Base-by-base conservation (phyloP, 2,329 filamentous ascomycete genomes). In the Pseudopithomyces maydicus region DNA sequence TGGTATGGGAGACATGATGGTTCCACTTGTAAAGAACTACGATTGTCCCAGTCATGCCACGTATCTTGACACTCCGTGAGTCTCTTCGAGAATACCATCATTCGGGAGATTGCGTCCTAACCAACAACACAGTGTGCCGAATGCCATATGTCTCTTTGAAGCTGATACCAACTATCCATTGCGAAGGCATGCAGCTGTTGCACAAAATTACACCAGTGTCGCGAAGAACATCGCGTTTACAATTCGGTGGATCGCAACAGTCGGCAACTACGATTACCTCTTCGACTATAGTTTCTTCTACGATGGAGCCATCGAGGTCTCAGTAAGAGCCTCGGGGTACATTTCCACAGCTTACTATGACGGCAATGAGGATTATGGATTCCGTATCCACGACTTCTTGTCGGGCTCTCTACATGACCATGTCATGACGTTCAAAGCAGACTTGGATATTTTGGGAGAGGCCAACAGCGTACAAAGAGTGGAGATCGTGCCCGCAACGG, bases 11-110 rank as follows among this genome's bases (percentile, higher is more conserved):
- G 74, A 77, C 0, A 79, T 78, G 33, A 73, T 66, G 29, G 44
- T 62, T 38, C 73, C 81, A 54, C 71, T 84, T 0, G 73, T 84
- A 6, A 61, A 52, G 2, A 82, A 81, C 0, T 84, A 81, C 53
- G 83, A 86, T 63, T 86, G 83, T 61, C 84, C 83, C 0, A 59
- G 75, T 0, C 79, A 83, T 49, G 76, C 82, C 0, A 82, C 80
- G 0, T 85, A 81, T 56, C 71, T 85, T 19, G 80, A 83, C 67
- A 75, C 74, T 1, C 79, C 73, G 48, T 51, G 26, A 12, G 36
- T 33, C 15, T 22, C 22, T 8, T 23, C 23, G 6, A 22, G 10
- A 41, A 23, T 12, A 12, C 10, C 11, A 17, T 47, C 23, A 12
- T 17, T 14, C n/a, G 12, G 2, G 12, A 22, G 1, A 36, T n/a